Evolutionary conservation across 148 eudicot species (phyloP).

Genomic region (Cornus kousa): DNA sequence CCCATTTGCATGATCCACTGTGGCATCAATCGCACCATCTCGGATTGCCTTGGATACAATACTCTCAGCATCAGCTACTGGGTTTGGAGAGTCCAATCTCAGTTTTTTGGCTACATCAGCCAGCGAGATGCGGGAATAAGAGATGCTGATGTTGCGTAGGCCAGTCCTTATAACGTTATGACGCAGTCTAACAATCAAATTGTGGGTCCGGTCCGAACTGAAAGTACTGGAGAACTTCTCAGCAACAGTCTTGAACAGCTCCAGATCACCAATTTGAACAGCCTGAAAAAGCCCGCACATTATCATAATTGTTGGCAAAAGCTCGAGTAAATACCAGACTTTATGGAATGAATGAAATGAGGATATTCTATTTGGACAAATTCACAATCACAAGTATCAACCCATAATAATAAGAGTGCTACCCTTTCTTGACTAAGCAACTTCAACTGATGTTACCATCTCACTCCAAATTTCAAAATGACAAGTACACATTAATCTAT

Average conservation of each 20-base stretch:
- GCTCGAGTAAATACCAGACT: background rate
- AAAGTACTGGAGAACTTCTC: constrained; percentile 78
- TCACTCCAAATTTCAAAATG: background rate
- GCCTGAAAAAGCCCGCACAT: constrained; percentile 44
- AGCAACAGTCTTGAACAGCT: constrained; percentile 67
- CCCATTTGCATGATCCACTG: constrained; percentile 81
- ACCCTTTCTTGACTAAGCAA: background rate
- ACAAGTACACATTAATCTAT: too few species aligned
- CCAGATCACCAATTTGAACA: constrained; percentile 92
- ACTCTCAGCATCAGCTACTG: constrained; percentile 95
- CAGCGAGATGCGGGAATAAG: constrained; percentile 89
- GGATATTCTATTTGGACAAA: background rate
- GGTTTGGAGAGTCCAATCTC: constrained; percentile 74
- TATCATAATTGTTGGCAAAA: background rate
- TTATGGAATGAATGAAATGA: background rate
- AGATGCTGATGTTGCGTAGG: constrained; percentile 84
- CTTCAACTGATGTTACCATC: background rate
- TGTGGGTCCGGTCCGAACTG: constrained; percentile 75
- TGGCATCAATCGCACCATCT: constrained; percentile 96
- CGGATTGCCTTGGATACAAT: constrained; percentile 91
- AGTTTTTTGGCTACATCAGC: constrained; percentile 82
- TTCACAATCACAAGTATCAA: background rate
- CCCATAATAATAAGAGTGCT: background rate
- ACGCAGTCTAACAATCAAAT: constrained; percentile 80
- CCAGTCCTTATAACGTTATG: constrained; percentile 97